Evolutionary conservation across 805 yeast genomes (phyloP), one percentile per base, ranked within the genome.

Genomic region (Yarrowia sp.): DNA sequence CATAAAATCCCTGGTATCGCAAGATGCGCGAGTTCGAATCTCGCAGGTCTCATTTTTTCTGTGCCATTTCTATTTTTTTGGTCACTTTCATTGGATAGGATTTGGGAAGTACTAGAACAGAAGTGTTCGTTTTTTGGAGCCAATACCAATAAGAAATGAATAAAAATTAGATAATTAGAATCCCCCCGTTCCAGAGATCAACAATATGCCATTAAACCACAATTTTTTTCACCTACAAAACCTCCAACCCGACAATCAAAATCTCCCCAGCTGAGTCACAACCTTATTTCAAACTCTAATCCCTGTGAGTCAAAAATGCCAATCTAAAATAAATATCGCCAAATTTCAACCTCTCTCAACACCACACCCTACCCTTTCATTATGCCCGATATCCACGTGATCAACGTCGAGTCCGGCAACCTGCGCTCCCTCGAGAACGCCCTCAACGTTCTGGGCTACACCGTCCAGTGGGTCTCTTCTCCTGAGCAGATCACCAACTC

Each of bases 341-440:
- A 22, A 22, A 22, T 22, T 41, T 41, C 10, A n/a, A 11, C 18
- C 18, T 41, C 10, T 35, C 38, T 35, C 13, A 11, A 32, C 53
- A 47, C 36, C 4, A 47, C 51, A 45, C 14, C 9, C 5, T 14
- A 15, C 5, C 9, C 10, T 8, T 8, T 14, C 22, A 17, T 15
- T 8, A 48, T 48, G 55, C 55, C 55, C 2, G 17, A 13, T 17
- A 48, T 48, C 32, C 82, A 90, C 75, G 85, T 95, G 45, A 89
- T 95, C 65, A 98, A 95, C 72, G 95, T 92, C 9, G 93, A 91
- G 73, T 89, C 96, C 73, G 99, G 99, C 1, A 95, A 95, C 73
- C 78, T 95, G 65, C 93, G 90, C 72, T 93, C 98, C 0, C 79
- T 95, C 65, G 84, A 85, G 64, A 95, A 95, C 76, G 97, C 98